Evolutionary conservation across 805 yeast species (phyloP), one percentile per base, ranked within the genome.

Genomic region (Schwanniomyces vanrijiae): DNA sequence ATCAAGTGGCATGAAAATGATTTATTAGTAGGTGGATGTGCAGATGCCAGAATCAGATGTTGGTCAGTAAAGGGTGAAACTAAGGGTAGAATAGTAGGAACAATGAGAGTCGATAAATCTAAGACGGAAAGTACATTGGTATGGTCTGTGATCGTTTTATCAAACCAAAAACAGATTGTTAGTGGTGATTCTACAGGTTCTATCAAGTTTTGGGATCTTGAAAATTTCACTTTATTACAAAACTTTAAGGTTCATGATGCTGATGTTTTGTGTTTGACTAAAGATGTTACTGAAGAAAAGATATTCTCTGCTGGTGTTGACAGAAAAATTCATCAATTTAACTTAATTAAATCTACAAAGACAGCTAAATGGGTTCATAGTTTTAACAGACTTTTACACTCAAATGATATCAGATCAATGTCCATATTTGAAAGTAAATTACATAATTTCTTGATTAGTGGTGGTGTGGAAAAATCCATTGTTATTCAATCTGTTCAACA

Each of bases 131-230:
- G 94, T 45, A 90, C 98, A 3, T 73, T 94, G 51, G 94, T 94
- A 6, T 94, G 99, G 99, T 77, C 90, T 29, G 83, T 94, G 1
- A 56, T 77, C 39, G 83, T 83, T 26, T 69, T 91, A 48, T 82
- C 86, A 4, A 62, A 72, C 37, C 78, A 79, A 42, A 75, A 81
- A 45, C 96, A 90, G 63, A 78, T 94, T 48, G 95, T 89, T n/a
- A 83, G 90, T 50, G 99, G 98, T 45, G 99, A 94, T 69, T 90
- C 97, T 5, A 92, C 97, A 1, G 99, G 99, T 1, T 77, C 88
- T 7, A 81, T 94, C 44, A 92, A 92, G 66, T 79, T 94, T 53
- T 94, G 99, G 99, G 96, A 92, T 59, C 74, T 86, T 52, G 77
- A 80, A 41, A 84, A 81, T 55, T 83, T 83, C 55, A 84, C 96